These are phyloP conservation scores for Cladophialophora bantiana DNA, from an alignment of 2,329 filamentous ascomycete genomes.

Conservation along the genomic window DNA sequence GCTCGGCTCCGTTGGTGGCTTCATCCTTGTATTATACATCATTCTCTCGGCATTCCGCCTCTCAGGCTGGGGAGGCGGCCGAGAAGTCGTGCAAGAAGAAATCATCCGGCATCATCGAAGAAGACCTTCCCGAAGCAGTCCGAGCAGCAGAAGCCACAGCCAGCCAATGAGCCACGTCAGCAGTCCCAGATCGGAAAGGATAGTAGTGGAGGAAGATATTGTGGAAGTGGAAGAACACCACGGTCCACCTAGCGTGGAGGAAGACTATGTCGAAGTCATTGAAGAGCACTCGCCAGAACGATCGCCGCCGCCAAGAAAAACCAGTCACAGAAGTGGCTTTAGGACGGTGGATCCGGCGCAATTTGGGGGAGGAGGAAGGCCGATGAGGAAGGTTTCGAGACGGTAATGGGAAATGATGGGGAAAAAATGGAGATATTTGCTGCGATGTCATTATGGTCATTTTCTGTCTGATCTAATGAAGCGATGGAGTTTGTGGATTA, in stretches of 20 bases:
- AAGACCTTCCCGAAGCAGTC: slow-evolving; percentile 16
- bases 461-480: slow-evolving; percentile 8
- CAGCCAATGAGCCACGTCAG: slow-evolving; percentile 7
- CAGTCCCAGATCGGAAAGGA: neutral
- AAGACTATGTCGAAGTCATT: slow-evolving; percentile 42
- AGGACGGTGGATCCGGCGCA: slow-evolving; percentile 41
- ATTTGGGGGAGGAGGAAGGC: slow-evolving; percentile 39
- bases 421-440: neutral
- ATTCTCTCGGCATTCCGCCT: slow-evolving; percentile 42
- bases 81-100: slow-evolving; percentile 33
- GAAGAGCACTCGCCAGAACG: slow-evolving; percentile 41
- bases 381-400: slow-evolving; percentile 35
- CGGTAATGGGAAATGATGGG: slow-evolving; percentile 17
- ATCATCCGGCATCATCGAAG: slow-evolving; percentile 32
- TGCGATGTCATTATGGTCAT: neutral
- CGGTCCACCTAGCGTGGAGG: slow-evolving; percentile 27
- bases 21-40: slow-evolving; percentile 62
- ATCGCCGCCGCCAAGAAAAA: slow-evolving; percentile 28
- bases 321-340: slow-evolving; percentile 36
- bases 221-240: slow-evolving; percentile 35
- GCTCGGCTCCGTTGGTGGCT: slow-evolving; percentile 57
- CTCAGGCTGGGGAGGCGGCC: slow-evolving; percentile 15
- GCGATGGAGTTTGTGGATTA: slow-evolving; percentile 16
- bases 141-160: slow-evolving; percentile 17
- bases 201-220: slow-evolving; percentile 23